Conservation (phyloP, 1,139 yeast genomes). For the Geotrichum reessii region DNA sequence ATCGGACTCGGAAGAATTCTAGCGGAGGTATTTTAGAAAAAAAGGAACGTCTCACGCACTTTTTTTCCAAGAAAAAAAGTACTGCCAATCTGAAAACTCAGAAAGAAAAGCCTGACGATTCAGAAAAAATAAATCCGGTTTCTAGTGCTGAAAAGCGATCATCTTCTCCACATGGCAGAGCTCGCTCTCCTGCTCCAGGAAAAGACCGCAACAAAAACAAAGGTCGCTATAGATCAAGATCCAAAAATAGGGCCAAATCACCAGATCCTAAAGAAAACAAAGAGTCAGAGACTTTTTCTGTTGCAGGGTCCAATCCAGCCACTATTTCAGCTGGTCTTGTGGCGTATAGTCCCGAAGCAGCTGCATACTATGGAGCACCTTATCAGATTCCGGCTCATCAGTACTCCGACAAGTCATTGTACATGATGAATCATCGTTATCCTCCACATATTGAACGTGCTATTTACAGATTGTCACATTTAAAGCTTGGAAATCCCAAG, state of each 20-base stretch:
- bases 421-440: slow-evolving; percentile 50
- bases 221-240: slow-evolving; percentile 11
- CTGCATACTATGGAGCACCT: slow-evolving; percentile 32
- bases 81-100: slow-evolving; percentile 8
- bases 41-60: slow-evolving; percentile 11
- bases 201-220: slow-evolving; percentile 3
- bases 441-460: slow-evolving; percentile 96
- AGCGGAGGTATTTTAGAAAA: slow-evolving; percentile 4
- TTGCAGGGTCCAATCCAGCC: not conserved
- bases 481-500: slow-evolving; percentile 89
- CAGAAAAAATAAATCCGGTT: slow-evolving; percentile 1
- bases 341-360: slow-evolving; percentile 24
- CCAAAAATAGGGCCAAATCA: slow-evolving; percentile 3
- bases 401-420: slow-evolving; percentile 34
- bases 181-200: slow-evolving; percentile 2
- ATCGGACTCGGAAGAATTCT: slow-evolving; percentile 1
- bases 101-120: not conserved
- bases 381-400: slow-evolving; percentile 38
- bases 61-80: slow-evolving; percentile 16
- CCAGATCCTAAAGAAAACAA: not conserved
- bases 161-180: not conserved
- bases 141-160: not conserved
- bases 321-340: slow-evolving; percentile 1
- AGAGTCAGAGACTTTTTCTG: slow-evolving; percentile 1
- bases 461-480: slow-evolving; percentile 81